A percentile compares a stretch with the other conserved stretches of the same genome.
Evolutionary conservation across 2,329 filamentous ascomycete genomes (phyloP).

Genomic region (Mycosphaerella sp.): DNA sequence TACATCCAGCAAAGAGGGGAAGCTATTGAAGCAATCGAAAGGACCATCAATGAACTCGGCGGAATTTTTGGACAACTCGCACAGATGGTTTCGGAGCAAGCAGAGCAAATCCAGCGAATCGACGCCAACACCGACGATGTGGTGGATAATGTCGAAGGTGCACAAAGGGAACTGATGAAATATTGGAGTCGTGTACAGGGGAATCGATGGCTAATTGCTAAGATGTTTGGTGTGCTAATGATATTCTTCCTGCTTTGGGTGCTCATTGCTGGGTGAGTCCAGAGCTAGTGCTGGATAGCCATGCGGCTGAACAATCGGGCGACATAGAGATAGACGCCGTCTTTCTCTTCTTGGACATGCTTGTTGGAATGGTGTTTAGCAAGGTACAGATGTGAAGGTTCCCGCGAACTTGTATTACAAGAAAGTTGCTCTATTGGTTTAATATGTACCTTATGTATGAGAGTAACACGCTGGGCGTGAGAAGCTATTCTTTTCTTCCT

Average conservation of each 20-base stretch:
- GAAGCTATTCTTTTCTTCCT: neutral
- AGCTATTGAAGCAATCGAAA: slow-evolving; percentile 93
- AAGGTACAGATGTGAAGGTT: neutral
- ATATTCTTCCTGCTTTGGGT: slow-evolving; percentile 53
- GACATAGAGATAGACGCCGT: neutral
- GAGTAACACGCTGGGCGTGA: neutral
- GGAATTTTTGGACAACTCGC: slow-evolving; percentile 91
- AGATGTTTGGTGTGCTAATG: slow-evolving; percentile 85
- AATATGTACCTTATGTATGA: neutral
- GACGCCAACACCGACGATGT: slow-evolving; percentile 97
- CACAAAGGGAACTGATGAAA: slow-evolving; percentile 89
- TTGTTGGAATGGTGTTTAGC: neutral
- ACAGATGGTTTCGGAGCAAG: slow-evolving; percentile 94
- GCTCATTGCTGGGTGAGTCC: slow-evolving; percentile 29
- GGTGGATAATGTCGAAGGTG: slow-evolving; percentile 96
- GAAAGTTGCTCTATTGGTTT: neutral
- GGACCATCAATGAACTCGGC: slow-evolving; percentile 87
- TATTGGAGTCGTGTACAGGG: slow-evolving; percentile 94
- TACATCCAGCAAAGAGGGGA: slow-evolving; percentile 93
- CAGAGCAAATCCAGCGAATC: slow-evolving; percentile 94
- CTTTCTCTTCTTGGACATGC: slow-evolving; percentile 1
- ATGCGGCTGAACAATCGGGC: too few species aligned
- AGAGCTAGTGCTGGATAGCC: neutral
- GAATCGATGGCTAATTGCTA: slow-evolving; percentile 88
- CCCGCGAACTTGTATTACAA: neutral